These are phyloP conservation scores for Buxus sempervirens DNA, from an alignment of 164 flowering plant species.

Conservation along the genomic window DNA sequence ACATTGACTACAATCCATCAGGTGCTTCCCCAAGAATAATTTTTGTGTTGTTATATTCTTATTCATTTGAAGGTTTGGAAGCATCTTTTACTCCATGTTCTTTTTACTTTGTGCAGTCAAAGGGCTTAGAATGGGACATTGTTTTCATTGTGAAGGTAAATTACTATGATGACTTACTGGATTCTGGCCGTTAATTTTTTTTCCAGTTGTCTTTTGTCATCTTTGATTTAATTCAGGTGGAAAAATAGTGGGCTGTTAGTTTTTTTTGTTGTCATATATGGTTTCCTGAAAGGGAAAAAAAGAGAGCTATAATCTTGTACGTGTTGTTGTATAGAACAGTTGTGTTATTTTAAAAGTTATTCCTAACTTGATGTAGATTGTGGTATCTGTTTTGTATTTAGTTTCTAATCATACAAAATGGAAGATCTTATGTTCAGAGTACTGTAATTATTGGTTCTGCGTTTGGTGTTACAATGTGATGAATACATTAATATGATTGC, in stretches of 20 bases:
- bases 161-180: background rate
- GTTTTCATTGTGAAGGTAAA: conserved; percentile 93
- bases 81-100: background rate
- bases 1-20: conserved; percentile 96
- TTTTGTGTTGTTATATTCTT: background rate
- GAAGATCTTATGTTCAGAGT: too few species aligned
- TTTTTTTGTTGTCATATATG: background rate
- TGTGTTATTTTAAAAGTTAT: too few species aligned
- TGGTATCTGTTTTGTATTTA: too few species aligned
- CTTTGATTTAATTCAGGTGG: background rate
- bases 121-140: conserved; percentile 95
- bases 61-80: background rate
- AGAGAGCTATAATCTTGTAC: too few species aligned
- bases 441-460: too few species aligned
- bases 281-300: too few species aligned
- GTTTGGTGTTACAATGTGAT: too few species aligned
- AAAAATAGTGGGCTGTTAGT: too few species aligned
- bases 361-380: too few species aligned
- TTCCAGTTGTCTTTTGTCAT: background rate
- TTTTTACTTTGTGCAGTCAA: conserved; percentile 56
- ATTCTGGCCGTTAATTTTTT: background rate
- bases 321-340: too few species aligned
- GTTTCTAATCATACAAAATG: too few species aligned
- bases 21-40: conserved; percentile 41
- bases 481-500: too few species aligned